Base-by-base conservation (phyloP, 1,284 basidiomycete genomes). In the Cutaneotrichosporon cyanovorans region DNA sequence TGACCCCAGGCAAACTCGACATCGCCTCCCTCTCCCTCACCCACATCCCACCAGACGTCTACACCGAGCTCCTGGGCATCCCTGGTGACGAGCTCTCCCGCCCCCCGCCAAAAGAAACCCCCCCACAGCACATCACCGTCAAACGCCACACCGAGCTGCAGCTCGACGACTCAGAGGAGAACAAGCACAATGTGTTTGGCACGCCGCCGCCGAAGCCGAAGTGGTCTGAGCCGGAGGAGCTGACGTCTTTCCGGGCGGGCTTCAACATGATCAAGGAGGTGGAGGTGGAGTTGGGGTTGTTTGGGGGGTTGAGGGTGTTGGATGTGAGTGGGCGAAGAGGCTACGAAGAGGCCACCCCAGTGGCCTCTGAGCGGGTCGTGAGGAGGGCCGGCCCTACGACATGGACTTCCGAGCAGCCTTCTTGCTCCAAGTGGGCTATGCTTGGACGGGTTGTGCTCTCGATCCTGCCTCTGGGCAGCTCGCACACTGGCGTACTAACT, bases 181-280 rank as follows among this genome's bases (percentile, higher is more conserved):
- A 28, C 23, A n/a, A 37, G 30, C 33, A 31, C 12, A 36, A 48
- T 30, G 52, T 58, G 2, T 62, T 59, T 40, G 55, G 53, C 12
- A 53, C 42, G 28, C 51, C 50, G n/a, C 40, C 47, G 18, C 53
- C 48, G 14, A 50, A 53, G 45, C 39, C 37, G 28, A 46, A 49
- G 25, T 65, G 62, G 63, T 45, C 49, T 14, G 69, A 72, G 49
- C 62, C 65, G 28, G 69, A 67, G 48, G 70, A 72, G 47, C 38
- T 72, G 16, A 55, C 52, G 2, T 36, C 44, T 8, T 58, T 70
- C 40, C 58, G 53, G 39, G 66, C 64, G 10, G 51, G 54, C 11
- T 53, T 60, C 4, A 69, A 69, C 55, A 38, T 40, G 40, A 48
- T 72, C 16, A 50, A 41, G 30, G 47, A 47, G 33, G 23, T 72